phyloP scores from a whole-genome alignment of 495 filamentous ascomycete genomes.

The Penicillium parvum region DNA sequence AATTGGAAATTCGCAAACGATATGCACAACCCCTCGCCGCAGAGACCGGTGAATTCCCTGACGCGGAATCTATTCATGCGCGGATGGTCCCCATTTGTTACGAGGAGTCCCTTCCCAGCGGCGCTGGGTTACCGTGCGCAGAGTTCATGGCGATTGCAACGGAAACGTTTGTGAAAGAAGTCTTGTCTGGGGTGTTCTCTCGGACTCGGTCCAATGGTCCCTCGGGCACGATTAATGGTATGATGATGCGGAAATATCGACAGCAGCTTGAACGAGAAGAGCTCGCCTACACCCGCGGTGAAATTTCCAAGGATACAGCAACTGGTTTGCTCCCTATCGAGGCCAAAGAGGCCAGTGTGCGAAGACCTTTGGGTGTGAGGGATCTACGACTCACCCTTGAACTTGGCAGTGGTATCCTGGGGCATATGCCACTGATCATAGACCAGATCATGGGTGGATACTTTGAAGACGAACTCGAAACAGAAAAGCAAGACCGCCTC shows the following conservation, averaged over 20 bases:
- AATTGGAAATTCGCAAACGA: constrained; percentile 88
- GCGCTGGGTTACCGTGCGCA: constrained; percentile 66
- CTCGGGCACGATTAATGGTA: constrained; percentile 60
- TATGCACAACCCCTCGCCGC: constrained; percentile 80
- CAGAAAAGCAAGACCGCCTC: constrained; percentile 44
- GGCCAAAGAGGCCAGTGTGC: constrained; percentile 60
- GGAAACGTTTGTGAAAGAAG: constrained; percentile 88
- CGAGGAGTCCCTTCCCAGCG: constrained; percentile 77
- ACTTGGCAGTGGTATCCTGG: constrained; percentile 67
- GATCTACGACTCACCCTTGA: constrained; percentile 75
- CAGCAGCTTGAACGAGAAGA: constrained; percentile 70
- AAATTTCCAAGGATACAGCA: constrained; percentile 57
- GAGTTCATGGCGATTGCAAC: constrained; percentile 86
- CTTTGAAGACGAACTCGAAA: constrained; percentile 72
- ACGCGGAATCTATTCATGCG: constrained; percentile 67
- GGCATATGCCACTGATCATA: constrained; percentile 70
- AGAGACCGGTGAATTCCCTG: constrained; percentile 92
- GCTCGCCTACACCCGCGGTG: constrained; percentile 58
- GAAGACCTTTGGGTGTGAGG: constrained; percentile 66
- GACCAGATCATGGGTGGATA: constrained; percentile 67
- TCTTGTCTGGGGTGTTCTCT: constrained; percentile 71
- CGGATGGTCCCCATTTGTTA: constrained; percentile 95
- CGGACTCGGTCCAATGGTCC: constrained; percentile 78
- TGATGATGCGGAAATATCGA: constrained; percentile 76
- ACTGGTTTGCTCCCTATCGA: constrained; percentile 75